Percentiles rank a stretch among this genome's conserved stretches.
Conservation (phyloP, 768 basidiomycete species). For the Leucocoprinus sp. region DNA sequence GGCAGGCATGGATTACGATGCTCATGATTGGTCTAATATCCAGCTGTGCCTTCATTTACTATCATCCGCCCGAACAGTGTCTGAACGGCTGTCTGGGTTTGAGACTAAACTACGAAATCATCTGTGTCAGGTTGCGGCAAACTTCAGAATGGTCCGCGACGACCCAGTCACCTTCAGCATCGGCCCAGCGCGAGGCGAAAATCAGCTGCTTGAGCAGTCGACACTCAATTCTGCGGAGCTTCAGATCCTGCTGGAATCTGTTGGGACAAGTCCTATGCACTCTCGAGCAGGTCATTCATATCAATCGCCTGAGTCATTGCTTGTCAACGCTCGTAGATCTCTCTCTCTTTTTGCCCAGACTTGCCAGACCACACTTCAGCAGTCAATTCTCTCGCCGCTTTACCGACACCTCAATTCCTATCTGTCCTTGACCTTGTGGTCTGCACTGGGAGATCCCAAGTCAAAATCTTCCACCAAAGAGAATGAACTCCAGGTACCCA, state of each 20-base stretch:
- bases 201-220: conserved; percentile 75
- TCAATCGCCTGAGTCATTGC: conserved; percentile 31
- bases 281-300: conserved; percentile 17
- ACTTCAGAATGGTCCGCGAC: conserved; percentile 47
- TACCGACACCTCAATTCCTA: conserved; percentile 66
- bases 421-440: conserved; percentile 61
- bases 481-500: conserved; percentile 66
- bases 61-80: conserved; percentile 67
- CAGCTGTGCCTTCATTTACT: conserved; percentile 78
- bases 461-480: conserved; percentile 30
- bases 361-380: conserved; percentile 73
- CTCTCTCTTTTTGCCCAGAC: conserved; percentile 58
- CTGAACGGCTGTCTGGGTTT: conserved; percentile 58
- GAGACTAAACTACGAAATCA: conserved; percentile 59
- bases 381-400: conserved; percentile 79
- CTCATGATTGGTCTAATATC: conserved; percentile 84
- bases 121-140: conserved; percentile 50
- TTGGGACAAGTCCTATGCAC: conserved; percentile 34
- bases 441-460: conserved; percentile 40
- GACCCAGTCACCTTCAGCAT: conserved; percentile 49
- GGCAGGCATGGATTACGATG: conserved; percentile 76
- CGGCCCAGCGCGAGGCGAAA: conserved; percentile 57
- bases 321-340: conserved; percentile 45
- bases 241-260: conserved; percentile 46
- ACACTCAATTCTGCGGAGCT: conserved; percentile 77